A percentile compares a stretch with the other conserved stretches of the same genome.
Evolutionary conservation across 306 rosid species (phyloP).

Genomic region (Lathyrus aphaca): DNA sequence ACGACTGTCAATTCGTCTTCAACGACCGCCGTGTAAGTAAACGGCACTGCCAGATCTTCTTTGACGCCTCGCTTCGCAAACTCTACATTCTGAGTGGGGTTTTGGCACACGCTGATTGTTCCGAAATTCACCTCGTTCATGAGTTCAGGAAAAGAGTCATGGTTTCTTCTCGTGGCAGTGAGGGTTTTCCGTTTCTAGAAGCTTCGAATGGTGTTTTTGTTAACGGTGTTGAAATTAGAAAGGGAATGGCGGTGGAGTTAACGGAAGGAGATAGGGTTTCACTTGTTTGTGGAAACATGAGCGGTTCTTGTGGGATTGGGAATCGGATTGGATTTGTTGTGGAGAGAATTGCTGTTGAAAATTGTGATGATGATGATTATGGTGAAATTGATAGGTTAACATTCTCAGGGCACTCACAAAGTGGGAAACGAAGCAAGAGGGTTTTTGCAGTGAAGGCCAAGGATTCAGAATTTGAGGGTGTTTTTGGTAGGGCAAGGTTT

Average conservation of each 20-base stretch:
- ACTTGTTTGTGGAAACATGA: conserved; percentile 50
- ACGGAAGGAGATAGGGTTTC: conserved; percentile 59
- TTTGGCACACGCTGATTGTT: background rate
- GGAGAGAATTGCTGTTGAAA: conserved; percentile 43
- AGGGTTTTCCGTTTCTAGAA: conserved; percentile 30
- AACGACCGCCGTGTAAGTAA: conserved; percentile 64
- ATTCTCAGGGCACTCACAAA: conserved; percentile 51
- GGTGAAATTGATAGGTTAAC: conserved; percentile 30
- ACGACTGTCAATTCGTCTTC: conserved; percentile 53
- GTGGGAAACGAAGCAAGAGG: conserved; percentile 54
- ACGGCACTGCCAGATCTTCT: conserved; percentile 66
- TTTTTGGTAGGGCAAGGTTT: conserved; percentile 49
- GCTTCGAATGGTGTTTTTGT: conserved; percentile 70
- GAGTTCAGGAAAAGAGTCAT: conserved; percentile 47
- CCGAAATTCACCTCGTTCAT: conserved; percentile 22
- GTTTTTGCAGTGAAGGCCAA: conserved; percentile 56
- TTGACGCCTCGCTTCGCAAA: conserved; percentile 56
- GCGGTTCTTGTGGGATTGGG: conserved; percentile 37
- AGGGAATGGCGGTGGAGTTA: conserved; percentile 55
- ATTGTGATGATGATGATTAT: conserved; percentile 31
- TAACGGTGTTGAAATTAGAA: conserved; percentile 55
- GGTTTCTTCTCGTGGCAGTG: background rate
- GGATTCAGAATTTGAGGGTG: conserved; percentile 33
- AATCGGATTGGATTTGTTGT: conserved; percentile 62
- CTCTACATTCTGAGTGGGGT: conserved; percentile 54